Conservation (phyloP, 2,329 filamentous ascomycete genomes). For the Chaetomium sp. region DNA sequence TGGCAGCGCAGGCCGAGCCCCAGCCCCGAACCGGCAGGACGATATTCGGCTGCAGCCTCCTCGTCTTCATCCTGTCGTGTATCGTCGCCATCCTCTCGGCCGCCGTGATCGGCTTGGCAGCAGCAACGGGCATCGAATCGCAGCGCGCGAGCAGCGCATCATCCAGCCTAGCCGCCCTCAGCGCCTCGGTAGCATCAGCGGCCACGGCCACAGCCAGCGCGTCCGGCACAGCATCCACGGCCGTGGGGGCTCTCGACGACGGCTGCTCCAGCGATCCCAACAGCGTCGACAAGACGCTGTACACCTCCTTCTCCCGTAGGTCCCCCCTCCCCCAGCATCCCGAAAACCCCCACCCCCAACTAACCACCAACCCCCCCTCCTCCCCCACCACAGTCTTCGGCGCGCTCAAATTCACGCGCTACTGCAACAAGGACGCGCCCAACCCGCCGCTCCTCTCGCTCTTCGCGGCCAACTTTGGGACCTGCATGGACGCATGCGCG, state of each 20-base stretch:
- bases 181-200: slow-evolving; percentile 33
- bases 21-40: slow-evolving; percentile 17
- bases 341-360: background rate
- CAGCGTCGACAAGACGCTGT: slow-evolving; percentile 43
- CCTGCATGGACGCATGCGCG: slow-evolving; percentile 53
- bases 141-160: slow-evolving; percentile 45
- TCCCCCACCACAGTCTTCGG: slow-evolving; percentile 40
- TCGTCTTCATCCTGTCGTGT: slow-evolving; percentile 47
- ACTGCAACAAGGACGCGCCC: slow-evolving; percentile 48
- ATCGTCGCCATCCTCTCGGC: slow-evolving; percentile 46
- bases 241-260: slow-evolving; percentile 42
- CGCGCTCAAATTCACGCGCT: slow-evolving; percentile 44
- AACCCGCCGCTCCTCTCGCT: slow-evolving; percentile 44
- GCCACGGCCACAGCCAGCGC: slow-evolving; percentile 32
- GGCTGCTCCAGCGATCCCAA: slow-evolving; percentile 44
- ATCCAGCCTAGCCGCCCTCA: slow-evolving; percentile 39
- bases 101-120: slow-evolving; percentile 49
- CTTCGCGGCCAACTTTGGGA: slow-evolving; percentile 47
- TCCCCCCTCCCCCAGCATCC: slow-evolving; percentile 2
- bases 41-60: slow-evolving; percentile 43
- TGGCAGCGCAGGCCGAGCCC: background rate
- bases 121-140: slow-evolving; percentile 47
- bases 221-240: slow-evolving; percentile 33
- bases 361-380: slow-evolving; percentile 22
- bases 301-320: slow-evolving; percentile 45